phyloP scores from a whole-genome alignment of 768 basidiomycete species.

The Lactarius psammicola region DNA sequence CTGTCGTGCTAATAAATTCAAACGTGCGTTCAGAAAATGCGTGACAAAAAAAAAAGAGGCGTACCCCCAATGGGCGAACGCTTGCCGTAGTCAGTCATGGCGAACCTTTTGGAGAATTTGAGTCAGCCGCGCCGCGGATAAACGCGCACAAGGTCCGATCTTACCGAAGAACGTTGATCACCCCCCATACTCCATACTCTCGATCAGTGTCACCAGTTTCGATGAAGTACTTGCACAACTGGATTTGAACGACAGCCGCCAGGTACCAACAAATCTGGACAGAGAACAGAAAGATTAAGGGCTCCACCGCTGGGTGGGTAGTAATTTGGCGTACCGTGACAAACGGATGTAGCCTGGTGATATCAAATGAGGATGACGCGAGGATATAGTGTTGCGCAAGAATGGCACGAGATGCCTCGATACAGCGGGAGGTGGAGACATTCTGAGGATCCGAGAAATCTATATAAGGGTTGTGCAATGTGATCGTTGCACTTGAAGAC shows the following conservation, averaged over 20 bases:
- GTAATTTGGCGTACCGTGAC: conserved; percentile 55
- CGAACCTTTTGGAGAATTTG: conserved; percentile 79
- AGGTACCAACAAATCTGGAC: conserved; percentile 86
- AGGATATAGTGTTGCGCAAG: conserved; percentile 72
- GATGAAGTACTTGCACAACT: conserved; percentile 83
- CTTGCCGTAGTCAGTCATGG: conserved; percentile 78
- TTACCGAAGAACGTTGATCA: conserved; percentile 80
- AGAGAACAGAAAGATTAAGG: conserved; percentile 16
- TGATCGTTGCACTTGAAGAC: conserved; percentile 70
- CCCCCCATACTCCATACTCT: conserved; percentile 81
- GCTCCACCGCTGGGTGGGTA: not conserved
- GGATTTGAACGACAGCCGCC: conserved; percentile 82
- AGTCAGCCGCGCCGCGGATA: conserved; percentile 3
- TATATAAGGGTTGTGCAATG: conserved; percentile 81
- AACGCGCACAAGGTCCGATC: conserved; percentile 24
- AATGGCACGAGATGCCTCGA: conserved; percentile 72
- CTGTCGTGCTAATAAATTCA: conserved; percentile 59
- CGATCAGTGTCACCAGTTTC: conserved; percentile 71
- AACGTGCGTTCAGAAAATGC: conserved; percentile 4
- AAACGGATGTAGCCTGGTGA: conserved; percentile 77
- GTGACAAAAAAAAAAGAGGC: conserved; percentile 32
- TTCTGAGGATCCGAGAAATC: conserved; percentile 67
- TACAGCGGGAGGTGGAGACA: conserved; percentile 68
- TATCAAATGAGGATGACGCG: conserved; percentile 80
- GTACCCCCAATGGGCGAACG: conserved; percentile 81